Base-by-base conservation (phyloP, 2,329 filamentous ascomycete species). In the Triangularia verruculosa region DNA sequence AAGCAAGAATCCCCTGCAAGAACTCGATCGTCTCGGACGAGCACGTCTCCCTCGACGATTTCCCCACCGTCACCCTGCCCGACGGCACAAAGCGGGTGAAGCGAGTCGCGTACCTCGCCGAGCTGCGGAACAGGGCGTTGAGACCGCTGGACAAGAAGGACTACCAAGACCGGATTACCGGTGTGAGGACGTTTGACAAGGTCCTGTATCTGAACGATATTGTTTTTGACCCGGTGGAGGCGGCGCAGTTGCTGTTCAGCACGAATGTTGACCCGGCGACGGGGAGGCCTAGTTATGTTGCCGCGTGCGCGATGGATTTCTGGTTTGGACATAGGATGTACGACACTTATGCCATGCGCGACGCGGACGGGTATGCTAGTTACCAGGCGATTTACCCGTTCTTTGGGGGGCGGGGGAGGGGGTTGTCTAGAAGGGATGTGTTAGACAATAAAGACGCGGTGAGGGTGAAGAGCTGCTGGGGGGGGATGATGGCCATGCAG, bases 401-500 rank as follows among this genome's bases (percentile, higher is more conserved):
- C 76, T 89, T 90, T 74, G 81, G 84, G 4, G 75, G 72, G 54
- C 78, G 76, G 1, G 84, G 84, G 1, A 73, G 81, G 13, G 85
- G 78, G 0, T 76, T 76, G n/a, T 86, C 82, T 39, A 81, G 89
- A 53, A 78, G 80, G 4, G 89, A 90, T 72, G 86, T 92, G 17
- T 74, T 90, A 1, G 78, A 77, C 0, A 83, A 86, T 61, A 81
- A 74, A 39, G 86, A 88, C 68, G 84, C 89, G 0, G 89, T 93
- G 1, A 83, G 86, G 8, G 89, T 92, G 1, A 84, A 83, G 69
- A 88, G 87, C 67, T 93, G 90, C 75, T 93, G 90, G 90, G 88
- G 89, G 59, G 90, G 90, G 22, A 92, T 92, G 84, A 87, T 86
- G 2, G 85, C 85, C 1, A 88, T 88, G 74, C 82, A 88, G 71